Evolutionary conservation across 345 rosid species (phyloP), one percentile per base, ranked within the genome.

Genomic region (Camelina laxa): DNA sequence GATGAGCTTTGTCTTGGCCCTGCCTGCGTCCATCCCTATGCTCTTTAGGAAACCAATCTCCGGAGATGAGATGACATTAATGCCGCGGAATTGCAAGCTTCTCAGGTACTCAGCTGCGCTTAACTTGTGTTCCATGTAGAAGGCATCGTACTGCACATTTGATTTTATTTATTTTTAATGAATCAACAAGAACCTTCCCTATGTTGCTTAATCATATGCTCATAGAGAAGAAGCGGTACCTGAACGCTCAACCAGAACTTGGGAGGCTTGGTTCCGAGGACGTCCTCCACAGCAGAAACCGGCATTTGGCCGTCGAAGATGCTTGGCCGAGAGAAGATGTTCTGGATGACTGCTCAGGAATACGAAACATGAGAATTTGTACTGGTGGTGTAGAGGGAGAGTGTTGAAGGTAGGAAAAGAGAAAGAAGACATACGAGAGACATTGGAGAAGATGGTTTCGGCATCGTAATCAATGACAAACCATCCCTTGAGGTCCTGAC

Each of bases 31-130:
- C 48, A 70, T 72, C 8, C 70, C 79, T 19, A 90, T 71, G 63
- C 78, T 78, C 86, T 85, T 90, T 83, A 95, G 75, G 81, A 95
- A 89, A 51, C 86, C 89, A 5, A 92, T 84, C 71, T 95, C 99
- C 1, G 98, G 91, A 68, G 91, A 89, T 17, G 98, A 90, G 17
- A 92, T 53, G 83, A 75, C 79, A 31, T 24, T 67, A 21, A 53
- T 53, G n/a, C 60, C 72, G 6, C 54, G 50, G 67, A 79, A 73
- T 53, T 65, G 0, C 12, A 74, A 63, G 59, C 72, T 73, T 39
- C 74, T 79, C 6, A 89, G 16, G 54, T 77, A 87, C 7, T 66
- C 42, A 4, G 82, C 69, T 17, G 87, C 64, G 65, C 83, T 85
- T 24, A 81, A 81, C 35, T 86, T 88, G 82, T 88, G 85, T 73